These are phyloP conservation scores for Steccherinum ochraceum DNA, from an alignment of 768 basidiomycete species.

Conservation along the genomic window DNA sequence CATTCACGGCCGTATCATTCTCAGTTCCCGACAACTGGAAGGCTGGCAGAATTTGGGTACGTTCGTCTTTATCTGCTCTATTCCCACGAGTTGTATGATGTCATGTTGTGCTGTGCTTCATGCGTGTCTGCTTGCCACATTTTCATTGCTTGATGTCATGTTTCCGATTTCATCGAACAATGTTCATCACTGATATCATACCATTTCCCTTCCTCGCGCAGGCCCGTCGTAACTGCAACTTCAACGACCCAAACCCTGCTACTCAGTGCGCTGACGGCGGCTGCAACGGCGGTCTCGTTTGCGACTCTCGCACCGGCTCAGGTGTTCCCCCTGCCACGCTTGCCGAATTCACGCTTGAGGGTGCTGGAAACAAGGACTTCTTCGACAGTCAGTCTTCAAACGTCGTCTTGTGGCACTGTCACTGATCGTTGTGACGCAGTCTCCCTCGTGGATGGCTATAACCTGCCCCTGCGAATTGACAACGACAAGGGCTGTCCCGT, in stretches of 20 bases:
- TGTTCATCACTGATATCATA: no score
- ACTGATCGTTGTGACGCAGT: conserved; percentile 7
- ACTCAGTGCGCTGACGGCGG: conserved; percentile 31
- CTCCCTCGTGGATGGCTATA: conserved; percentile 29
- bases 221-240: conserved; percentile 30
- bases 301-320: conserved; percentile 23
- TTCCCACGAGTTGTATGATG: not conserved
- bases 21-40: conserved; percentile 59
- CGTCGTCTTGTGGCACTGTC: not conserved
- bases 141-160: not conserved
- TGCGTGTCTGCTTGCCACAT: not conserved
- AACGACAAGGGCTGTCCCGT: conserved; percentile 50
- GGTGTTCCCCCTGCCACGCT: conserved; percentile 66
- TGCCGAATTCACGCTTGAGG: conserved; percentile 61
- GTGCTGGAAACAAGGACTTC: conserved; percentile 38
- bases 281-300: conserved; percentile 29
- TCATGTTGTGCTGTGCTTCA: not conserved
- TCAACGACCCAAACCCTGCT: conserved; percentile 22
- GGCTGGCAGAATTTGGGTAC: conserved; percentile 59
- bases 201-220: not conserved
- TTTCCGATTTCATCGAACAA: no score
- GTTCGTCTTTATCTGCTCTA: not conserved
- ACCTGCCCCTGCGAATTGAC: conserved; percentile 52
- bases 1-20: conserved; percentile 37
- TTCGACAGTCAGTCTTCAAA: conserved; percentile 44